Evolutionary conservation across 1,139 yeast genomes (phyloP).

Genomic region (Arxiozyma telluris): DNA sequence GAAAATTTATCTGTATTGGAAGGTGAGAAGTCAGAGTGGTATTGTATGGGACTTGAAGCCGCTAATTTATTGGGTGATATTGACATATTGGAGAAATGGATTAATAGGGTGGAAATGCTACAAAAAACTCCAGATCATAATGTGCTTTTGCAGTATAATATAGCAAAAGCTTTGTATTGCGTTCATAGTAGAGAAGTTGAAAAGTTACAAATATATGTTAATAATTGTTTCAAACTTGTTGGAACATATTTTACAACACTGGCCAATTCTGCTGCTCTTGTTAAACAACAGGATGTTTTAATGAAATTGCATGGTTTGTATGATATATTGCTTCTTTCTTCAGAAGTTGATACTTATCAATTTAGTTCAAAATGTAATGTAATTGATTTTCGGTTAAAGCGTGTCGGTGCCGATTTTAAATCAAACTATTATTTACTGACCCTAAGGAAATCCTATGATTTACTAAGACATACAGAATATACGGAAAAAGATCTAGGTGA

Average conservation of each 20-base stretch:
- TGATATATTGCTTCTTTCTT: conserved; percentile 40
- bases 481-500: conserved; percentile 38
- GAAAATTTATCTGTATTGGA: conserved; percentile 20
- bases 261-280: conserved; percentile 53
- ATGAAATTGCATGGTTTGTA: conserved; percentile 62
- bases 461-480: conserved; percentile 33
- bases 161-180: conserved; percentile 52
- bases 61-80: conserved; percentile 59
- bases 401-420: conserved; percentile 54
- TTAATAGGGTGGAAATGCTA: conserved; percentile 34
- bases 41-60: conserved; percentile 64
- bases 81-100: conserved; percentile 50
- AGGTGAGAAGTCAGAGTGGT: conserved; percentile 40
- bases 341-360: conserved; percentile 16
- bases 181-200: conserved; percentile 32
- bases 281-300: conserved; percentile 48
- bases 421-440: conserved; percentile 55
- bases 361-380: conserved; percentile 20
- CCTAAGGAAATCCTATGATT: conserved; percentile 48
- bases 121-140: conserved; percentile 43
- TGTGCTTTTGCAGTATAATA: conserved; percentile 50
- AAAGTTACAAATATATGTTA: conserved; percentile 36
- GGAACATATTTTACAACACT: conserved; percentile 52
- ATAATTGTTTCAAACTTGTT: conserved; percentile 45
- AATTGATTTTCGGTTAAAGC: conserved; percentile 36